Evolutionary conservation across 148 eudicot genomes (phyloP), one percentile per base, ranked within the genome.

Genomic region (Cornus controversa): DNA sequence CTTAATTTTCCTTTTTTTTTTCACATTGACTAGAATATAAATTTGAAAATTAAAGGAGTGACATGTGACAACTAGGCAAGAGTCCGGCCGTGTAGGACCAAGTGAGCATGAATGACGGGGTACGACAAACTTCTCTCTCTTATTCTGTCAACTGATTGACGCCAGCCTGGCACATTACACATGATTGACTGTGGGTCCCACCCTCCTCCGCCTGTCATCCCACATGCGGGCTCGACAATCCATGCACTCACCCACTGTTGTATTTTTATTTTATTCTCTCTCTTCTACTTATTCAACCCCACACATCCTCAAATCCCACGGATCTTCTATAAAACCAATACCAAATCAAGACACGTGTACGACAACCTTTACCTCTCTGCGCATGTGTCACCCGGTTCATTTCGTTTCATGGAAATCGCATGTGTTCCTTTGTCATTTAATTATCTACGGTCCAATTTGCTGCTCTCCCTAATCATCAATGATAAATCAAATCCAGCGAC

Each of bases 81-180:
- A 18, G 24, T 60, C 64, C 64, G 64, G 23, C 64, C 20, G 24
- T 1, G 64, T 22, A 65, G 77, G 63, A 73, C 74, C 60, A 69
- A 58, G 60, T 25, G 58, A 47, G 37, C 71, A 66, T 34, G 67
- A 60, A 36, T 34, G 28, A 34, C 53, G 60, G 36, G 69, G 67
- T 25, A 24, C 36, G 40, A 14, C 5, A n/a, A 73, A 67, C 68
- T 36, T 73, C 77, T 69, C 50, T 24, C 73, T 50, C 28, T 67
- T 79, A 22, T 63, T 23, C 77, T 65, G 70, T 37, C 62, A 72
- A 37, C 36, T 69, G 80, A 77, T 77, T 69, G 69, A 78, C 23
- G 57, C 80, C 75, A 78, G 69, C 53, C 80, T 78, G 80, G 74
- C 68, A 70, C 36, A 60, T 42, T 37, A 36, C 63, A 26, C 58